These are phyloP conservation scores for Hyphopichia wangnamkhiaoensis DNA, from an alignment of 1,139 yeast species.

Conservation along the genomic window DNA sequence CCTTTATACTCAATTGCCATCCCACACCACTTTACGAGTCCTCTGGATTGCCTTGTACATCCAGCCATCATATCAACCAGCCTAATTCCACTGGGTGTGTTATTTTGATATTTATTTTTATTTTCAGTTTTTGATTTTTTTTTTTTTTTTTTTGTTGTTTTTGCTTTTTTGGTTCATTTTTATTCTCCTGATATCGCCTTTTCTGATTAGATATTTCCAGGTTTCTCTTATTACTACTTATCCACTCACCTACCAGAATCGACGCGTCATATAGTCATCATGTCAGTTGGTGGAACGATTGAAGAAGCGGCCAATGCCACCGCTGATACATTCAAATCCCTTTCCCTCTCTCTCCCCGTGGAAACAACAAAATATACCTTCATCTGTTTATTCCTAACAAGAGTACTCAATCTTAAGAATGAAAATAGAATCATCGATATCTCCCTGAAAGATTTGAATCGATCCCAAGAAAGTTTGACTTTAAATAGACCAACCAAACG, in stretches of 20 bases:
- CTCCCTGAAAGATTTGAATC: conserved; percentile 4
- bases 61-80: background rate
- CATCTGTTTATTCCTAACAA: conserved; percentile 23
- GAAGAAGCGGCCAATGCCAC: conserved; percentile 7
- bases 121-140: background rate
- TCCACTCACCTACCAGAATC: background rate
- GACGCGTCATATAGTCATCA: too few relatives aligned
- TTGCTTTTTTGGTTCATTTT: background rate
- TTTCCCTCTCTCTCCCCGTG: conserved; percentile 27
- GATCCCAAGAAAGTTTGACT: too few relatives aligned
- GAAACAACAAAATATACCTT: conserved; percentile 28
- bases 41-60: too few relatives aligned
- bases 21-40: too few relatives aligned
- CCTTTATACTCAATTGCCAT: too few relatives aligned
- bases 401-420: conserved; percentile 21
- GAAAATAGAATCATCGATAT: conserved; percentile 11
- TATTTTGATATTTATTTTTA: background rate
- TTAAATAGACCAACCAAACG: background rate
- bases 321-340: conserved; percentile 22
- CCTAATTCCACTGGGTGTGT: background rate
- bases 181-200: too few relatives aligned
- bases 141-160: too few relatives aligned
- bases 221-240: too few relatives aligned
- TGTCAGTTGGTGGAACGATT: conserved; percentile 6
- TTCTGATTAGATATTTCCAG: too few relatives aligned